phyloP scores from a whole-genome alignment of 768 basidiomycete species.

The Mycena amicta region DNA sequence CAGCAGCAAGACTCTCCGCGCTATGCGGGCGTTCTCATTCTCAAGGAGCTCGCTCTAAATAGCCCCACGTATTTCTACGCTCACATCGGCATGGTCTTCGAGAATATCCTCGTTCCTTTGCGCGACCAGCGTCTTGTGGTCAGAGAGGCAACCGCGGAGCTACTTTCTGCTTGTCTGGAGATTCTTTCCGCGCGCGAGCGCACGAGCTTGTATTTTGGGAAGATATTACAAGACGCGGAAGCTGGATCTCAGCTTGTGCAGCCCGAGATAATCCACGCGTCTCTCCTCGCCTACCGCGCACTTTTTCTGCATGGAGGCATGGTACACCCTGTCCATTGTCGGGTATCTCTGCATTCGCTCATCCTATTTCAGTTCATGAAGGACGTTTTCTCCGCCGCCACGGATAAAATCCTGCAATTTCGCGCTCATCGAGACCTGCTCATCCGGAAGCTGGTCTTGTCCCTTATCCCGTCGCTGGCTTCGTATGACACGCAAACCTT shows the following conservation, averaged over 20 bases:
- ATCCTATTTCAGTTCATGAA: conserved; percentile 77
- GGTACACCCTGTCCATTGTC: conserved; percentile 44
- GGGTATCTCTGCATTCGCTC: background rate
- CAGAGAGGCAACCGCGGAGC: conserved; percentile 89
- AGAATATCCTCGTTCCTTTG: conserved; percentile 89
- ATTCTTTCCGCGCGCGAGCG: conserved; percentile 80
- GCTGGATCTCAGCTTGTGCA: conserved; percentile 75
- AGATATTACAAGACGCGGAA: conserved; percentile 90
- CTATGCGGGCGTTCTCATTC: conserved; percentile 90
- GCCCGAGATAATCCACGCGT: conserved; percentile 91
- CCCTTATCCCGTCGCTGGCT: conserved; percentile 92
- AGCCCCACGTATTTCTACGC: conserved; percentile 87
- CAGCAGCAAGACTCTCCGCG: conserved; percentile 81
- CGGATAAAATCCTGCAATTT: conserved; percentile 89
- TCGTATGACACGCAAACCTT: conserved; percentile 94
- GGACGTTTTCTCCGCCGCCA: conserved; percentile 82
- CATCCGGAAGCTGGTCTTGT: conserved; percentile 93
- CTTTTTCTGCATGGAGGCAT: conserved; percentile 91
- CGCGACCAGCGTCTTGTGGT: conserved; percentile 89
- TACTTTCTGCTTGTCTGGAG: conserved; percentile 90
- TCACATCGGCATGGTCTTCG: conserved; percentile 85
- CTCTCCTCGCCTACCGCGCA: conserved; percentile 87
- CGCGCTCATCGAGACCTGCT: conserved; percentile 84
- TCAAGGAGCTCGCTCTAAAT: conserved; percentile 91
- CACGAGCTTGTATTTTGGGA: conserved; percentile 67